Evolutionary conservation across 169 alveolate genomes (phyloP).

Genomic region (Pseudocohnilembus persalinus): DNA sequence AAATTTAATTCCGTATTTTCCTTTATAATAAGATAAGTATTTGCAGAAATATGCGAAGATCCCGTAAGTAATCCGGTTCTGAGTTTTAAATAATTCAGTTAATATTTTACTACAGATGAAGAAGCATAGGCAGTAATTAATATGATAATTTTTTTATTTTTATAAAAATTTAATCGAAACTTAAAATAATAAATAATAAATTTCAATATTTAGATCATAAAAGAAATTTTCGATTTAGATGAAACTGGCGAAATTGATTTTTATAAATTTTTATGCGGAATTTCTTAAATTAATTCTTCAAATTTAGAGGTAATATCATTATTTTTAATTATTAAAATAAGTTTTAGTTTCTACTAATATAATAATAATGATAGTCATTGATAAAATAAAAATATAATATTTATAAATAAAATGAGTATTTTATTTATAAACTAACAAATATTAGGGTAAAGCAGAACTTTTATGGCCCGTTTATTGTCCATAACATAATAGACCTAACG

Average conservation of each 20-base stretch:
- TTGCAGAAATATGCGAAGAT: not conserved
- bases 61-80: not conserved
- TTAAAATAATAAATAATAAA: too few species aligned
- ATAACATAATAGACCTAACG: not conserved
- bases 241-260: not conserved
- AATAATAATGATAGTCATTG: too few species aligned
- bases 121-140: not conserved
- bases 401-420: not conserved
- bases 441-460: not conserved
- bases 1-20: not conserved
- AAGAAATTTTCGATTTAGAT: not conserved
- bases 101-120: not conserved
- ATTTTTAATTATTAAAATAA: too few species aligned
- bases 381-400: too few species aligned
- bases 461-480: not conserved
- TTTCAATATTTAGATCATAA: not conserved
- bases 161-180: not conserved
- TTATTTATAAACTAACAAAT: too few species aligned
- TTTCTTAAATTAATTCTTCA: not conserved
- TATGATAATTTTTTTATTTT: too few species aligned
- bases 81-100: not conserved
- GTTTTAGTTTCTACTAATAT: too few species aligned
- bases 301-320: too few species aligned
- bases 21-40: not conserved
- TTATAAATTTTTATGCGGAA: not conserved